Conservation (phyloP, 176 grass and related monocot species). For the Olyra latifolia region DNA sequence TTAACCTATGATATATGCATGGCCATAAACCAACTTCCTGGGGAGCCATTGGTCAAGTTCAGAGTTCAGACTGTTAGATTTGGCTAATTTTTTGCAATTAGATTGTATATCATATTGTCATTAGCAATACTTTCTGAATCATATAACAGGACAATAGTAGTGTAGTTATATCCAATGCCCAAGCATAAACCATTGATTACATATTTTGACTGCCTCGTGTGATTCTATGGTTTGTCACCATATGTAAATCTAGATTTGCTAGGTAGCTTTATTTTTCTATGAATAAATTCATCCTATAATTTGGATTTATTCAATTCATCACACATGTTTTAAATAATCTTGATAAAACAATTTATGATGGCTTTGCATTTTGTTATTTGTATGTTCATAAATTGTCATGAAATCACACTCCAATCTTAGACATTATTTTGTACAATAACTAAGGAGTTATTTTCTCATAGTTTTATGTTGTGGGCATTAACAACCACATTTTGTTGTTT, state of each 20-base stretch:
- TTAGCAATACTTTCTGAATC: not conserved
- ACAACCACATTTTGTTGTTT: constrained; percentile 29
- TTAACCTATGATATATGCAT: not conserved
- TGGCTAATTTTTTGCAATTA: constrained; percentile 17
- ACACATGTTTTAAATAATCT: constrained; percentile 1
- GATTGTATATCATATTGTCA: not conserved
- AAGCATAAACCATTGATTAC: not conserved
- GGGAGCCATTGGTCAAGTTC: constrained; percentile 4
- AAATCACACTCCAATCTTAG: not conserved
- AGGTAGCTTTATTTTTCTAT: constrained; percentile 16
- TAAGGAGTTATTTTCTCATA: constrained; percentile 28
- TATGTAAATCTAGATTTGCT: not conserved
- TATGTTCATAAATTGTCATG: not conserved
- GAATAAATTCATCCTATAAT: not conserved
- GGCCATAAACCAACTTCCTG: not conserved
- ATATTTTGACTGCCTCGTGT: not conserved
- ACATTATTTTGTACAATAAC: not conserved
- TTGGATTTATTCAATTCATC: not conserved
- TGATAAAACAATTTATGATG: not conserved
- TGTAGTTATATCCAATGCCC: not conserved
- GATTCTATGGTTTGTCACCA: not conserved
- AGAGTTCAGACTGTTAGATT: not conserved
- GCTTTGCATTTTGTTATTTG: not conserved
- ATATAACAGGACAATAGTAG: not conserved
- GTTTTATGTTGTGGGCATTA: constrained; percentile 26